Base-by-base conservation (phyloP, 768 basidiomycete genomes). In the Mycena polygramma region DNA sequence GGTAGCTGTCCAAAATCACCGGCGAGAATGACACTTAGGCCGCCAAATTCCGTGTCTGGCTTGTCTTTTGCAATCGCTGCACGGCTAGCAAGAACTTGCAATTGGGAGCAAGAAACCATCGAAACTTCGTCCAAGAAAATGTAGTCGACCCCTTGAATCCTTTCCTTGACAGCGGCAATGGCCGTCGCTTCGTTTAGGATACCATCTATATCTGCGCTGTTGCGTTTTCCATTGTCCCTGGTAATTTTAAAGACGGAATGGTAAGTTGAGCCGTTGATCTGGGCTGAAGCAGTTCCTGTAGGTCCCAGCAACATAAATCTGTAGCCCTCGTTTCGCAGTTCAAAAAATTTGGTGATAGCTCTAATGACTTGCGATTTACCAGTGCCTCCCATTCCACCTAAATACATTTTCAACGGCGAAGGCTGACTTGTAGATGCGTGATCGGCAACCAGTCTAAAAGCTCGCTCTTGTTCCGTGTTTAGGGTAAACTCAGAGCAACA, bases 81-180 rank as follows among this genome's bases (percentile, higher is more conserved):
- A n/a, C 71, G 69, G 7, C 68, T 52, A 35, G 71, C 75, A 0
- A 82, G 77, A 4, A 60, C 68, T 46, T 79, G 77, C n/a, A 80
- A 26, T 37, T 75, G 73, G n/a, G 48, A 6, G 57, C 77, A 78
- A 0, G 76, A 72, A 4, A 82, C 48, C 83, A 83, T 83, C 1
- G 81, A 83, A 0, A 83, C 71, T 62, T 83, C 82, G 74, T 83
- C 80, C 1, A 83, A 41, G 37, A 83, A 79, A 0, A 83, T 61
- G 71, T 80, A 80, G 11, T 82, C 76, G 0, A 82, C 76, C 35
- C 75, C 69, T 17, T 72, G 35, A 8, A 71, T 22, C 0, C 62
- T 30, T 20, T 63, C 62, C 11, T 63, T 63, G 6, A 63, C 26
- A 11, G 36, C 49, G 1, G 62, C 62, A n/a, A 63, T 46, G 1